Base-by-base conservation (phyloP, 164 flowering plant species). In the Protea cynaroides region DNA sequence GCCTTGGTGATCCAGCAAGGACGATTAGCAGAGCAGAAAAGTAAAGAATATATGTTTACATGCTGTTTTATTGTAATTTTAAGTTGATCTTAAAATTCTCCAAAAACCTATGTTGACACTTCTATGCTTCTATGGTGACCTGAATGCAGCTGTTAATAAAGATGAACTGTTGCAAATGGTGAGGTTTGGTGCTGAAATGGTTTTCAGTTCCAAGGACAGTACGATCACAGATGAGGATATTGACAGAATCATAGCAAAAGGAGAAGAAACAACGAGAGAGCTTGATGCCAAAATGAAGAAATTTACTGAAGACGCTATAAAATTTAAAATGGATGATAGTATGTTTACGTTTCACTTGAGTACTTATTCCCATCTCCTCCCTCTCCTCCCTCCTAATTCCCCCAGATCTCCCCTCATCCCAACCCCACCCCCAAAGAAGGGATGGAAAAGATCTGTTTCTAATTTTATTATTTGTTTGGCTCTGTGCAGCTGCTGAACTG, bases 141-240 rank as follows among this genome's bases (percentile, higher is more conserved):
- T 71, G 53, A 22, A 29, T 71, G 65, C 89, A 94, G 99, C 97
- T 83, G 99, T 95, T 47, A 92, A 95, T 52, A 95, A 95, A 65
- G 99, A 92, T 79, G 99, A 95, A 70, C 81, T 95, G 49, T 81
- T 95, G 59, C 97, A 95, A 78, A 95, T 95, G 99, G 97, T 95
- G 77, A 86, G 99, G 65, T 95, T 89, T 84, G 99, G 99, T 71
- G 99, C 97, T 65, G 99, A 95, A 79, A 95, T 95, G 99, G 99
- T 95, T 67, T 95, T 95, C 80, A 92, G 97, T 76, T 92, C 99
- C 46, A 90, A 90, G 70, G 99, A 95, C 56, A 92, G 97, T 83
- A 95, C 97, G 17, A 87, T 95, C 59, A 95, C 98, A 15, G 98
- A 95, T 78, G 99, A 95, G 70, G 99, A 95, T 74, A 92, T 95